phyloP scores from a whole-genome alignment of 2,329 filamentous ascomycete species.

The Fusarium sp. region DNA sequence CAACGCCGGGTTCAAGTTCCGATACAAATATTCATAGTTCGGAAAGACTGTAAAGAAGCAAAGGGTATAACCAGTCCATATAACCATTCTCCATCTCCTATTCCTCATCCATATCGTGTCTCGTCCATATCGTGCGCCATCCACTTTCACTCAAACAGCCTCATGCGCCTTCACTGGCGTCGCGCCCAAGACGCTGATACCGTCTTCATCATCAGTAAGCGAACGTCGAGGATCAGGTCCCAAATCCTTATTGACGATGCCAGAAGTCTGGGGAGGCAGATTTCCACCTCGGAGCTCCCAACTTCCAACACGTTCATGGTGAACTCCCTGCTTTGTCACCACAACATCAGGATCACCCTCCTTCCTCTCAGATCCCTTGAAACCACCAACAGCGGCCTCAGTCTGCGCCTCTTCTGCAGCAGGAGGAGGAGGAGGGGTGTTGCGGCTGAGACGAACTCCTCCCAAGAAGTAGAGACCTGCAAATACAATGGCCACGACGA shows the following conservation, averaged over 20 bases:
- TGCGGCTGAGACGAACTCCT: conserved; percentile 46
- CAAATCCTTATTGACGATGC: conserved; percentile 39
- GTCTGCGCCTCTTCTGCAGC: conserved; percentile 7
- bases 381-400: conserved; percentile 48
- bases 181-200: conserved; percentile 49
- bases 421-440: not conserved
- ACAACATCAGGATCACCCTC: conserved; percentile 56
- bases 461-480: conserved; percentile 48
- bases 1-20: conserved; percentile 25
- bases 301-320: conserved; percentile 60
- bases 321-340: conserved; percentile 51
- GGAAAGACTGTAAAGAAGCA: conserved; percentile 34
- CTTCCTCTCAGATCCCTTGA: conserved; percentile 59
- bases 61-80: conserved; percentile 36
- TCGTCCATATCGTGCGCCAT: not conserved
- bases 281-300: conserved; percentile 56
- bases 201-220: conserved; percentile 45
- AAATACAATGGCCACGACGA: conserved; percentile 47
- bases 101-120: not conserved
- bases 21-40: conserved; percentile 7
- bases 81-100: not conserved
- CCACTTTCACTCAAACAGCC: conserved; percentile 45
- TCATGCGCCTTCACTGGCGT: conserved; percentile 53
- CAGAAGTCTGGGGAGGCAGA: conserved; percentile 25
- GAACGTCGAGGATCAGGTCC: conserved; percentile 27